Evolutionary conservation across 768 basidiomycete species (phyloP).

Genomic region (Hirschioporus abietinus): DNA sequence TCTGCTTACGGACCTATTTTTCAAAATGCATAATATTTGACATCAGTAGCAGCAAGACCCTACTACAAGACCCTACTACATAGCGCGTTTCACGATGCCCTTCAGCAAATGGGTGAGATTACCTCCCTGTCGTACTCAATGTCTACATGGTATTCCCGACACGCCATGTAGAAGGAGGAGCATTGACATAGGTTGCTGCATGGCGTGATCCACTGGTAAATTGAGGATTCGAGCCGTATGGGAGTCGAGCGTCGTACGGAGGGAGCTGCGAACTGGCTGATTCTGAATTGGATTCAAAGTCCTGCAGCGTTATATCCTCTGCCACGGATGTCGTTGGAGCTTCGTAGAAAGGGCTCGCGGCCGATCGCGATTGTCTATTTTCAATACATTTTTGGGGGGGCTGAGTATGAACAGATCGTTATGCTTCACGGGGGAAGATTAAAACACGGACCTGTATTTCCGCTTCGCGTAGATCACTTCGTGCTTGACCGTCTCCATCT

Average conservation of each 20-base stretch:
- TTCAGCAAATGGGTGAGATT: no score
- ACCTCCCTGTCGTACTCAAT: no score
- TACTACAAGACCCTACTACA: no score
- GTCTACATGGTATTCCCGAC: no score
- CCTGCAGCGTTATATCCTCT: background rate
- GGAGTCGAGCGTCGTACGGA: background rate
- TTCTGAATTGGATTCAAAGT: background rate
- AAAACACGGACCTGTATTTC: constrained; percentile 44
- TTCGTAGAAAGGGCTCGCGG: background rate
- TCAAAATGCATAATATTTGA: no score
- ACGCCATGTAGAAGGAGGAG: background rate
- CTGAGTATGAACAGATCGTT: no score
- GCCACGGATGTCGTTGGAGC: background rate
- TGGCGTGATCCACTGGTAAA: background rate
- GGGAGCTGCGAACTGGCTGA: background rate
- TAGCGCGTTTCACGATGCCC: no score
- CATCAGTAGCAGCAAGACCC: no score
- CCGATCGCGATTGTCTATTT: background rate
- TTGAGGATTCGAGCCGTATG: background rate
- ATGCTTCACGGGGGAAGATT: background rate
- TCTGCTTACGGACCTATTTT: no score
- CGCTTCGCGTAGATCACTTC: constrained; percentile 60
- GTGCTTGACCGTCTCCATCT: constrained; percentile 67
- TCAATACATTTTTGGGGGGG: no score
- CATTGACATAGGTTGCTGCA: background rate